Conservation (phyloP, 257 asterid genomes). For the Knoxia roxburghii region DNA sequence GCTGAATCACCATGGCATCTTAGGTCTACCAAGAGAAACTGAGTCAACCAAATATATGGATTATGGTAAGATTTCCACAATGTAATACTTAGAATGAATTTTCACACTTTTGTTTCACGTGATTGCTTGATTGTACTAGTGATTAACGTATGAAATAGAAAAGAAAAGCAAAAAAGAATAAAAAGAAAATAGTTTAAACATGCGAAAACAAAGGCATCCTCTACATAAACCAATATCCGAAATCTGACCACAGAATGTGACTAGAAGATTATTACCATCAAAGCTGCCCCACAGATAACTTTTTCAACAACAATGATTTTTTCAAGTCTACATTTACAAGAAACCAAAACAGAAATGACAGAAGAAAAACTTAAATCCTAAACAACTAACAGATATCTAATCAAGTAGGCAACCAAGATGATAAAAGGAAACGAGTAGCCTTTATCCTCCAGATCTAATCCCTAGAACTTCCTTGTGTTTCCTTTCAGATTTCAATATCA, state of each 20-base stretch:
- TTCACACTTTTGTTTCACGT: neutral
- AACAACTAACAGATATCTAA: neutral
- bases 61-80: conserved; percentile 24
- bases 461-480: neutral
- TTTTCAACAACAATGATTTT: neutral
- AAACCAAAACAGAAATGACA: neutral
- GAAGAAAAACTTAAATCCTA: neutral
- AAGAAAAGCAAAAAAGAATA: neutral
- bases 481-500: neutral
- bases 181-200: neutral
- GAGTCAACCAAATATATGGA: conserved; percentile 33
- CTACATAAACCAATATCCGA: neutral
- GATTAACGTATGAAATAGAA: neutral
- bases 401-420: neutral
- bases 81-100: neutral
- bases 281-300: neutral
- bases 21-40: conserved; percentile 97
- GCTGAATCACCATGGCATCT: conserved; percentile 99
- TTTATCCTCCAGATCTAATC: neutral
- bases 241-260: neutral
- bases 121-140: neutral
- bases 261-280: neutral
- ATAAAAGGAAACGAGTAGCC: neutral
- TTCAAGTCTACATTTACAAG: neutral
- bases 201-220: neutral